phyloP scores from a whole-genome alignment of 441 rosid species.

The Brassica balearica region DNA sequence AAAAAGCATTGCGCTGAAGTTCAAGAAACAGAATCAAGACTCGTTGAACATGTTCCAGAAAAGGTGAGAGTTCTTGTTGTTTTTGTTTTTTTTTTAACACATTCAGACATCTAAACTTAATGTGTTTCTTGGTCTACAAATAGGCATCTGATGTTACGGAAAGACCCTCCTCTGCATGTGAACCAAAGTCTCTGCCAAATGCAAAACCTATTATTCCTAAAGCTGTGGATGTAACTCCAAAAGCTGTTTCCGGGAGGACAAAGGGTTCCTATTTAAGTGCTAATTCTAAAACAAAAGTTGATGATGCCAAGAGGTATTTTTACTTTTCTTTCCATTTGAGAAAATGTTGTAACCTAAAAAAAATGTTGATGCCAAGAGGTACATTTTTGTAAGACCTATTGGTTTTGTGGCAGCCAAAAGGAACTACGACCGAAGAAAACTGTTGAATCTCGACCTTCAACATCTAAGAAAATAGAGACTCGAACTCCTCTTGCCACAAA shows the following conservation, averaged over 20 bases:
- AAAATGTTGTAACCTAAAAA: background rate
- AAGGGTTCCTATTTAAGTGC: slow-evolving; percentile 49
- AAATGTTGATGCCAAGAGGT: no score
- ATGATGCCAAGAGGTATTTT: slow-evolving; percentile 56
- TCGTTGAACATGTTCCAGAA: background rate
- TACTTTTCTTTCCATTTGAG: background rate
- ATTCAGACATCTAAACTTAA: slow-evolving; percentile 13
- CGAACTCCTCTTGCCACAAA: slow-evolving; percentile 46
- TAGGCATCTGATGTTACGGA: slow-evolving; percentile 17
- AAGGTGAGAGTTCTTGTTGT: slow-evolving; percentile 27
- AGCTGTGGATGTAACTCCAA: slow-evolving; percentile 34
- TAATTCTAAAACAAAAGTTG: slow-evolving; percentile 46
- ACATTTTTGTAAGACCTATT: slow-evolving; percentile 22
- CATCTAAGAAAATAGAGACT: slow-evolving; percentile 48
- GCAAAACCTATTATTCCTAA: slow-evolving; percentile 6
- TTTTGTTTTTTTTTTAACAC: slow-evolving; percentile 9
- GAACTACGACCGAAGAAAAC: slow-evolving; percentile 52
- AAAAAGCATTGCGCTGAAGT: slow-evolving; percentile 12
- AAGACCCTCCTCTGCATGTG: slow-evolving; percentile 27
- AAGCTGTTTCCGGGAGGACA: slow-evolving; percentile 37
- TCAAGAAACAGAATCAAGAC: slow-evolving; percentile 15
- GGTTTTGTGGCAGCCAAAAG: slow-evolving; percentile 51
- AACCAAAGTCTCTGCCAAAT: slow-evolving; percentile 12
- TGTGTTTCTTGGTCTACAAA: slow-evolving; percentile 16
- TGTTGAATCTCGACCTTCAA: slow-evolving; percentile 49